Percentiles rank a stretch among this genome's conserved stretches.
These are phyloP conservation scores for Ophiostoma perfectum DNA, from an alignment of 2,329 filamentous ascomycete species.

Conservation along the genomic window DNA sequence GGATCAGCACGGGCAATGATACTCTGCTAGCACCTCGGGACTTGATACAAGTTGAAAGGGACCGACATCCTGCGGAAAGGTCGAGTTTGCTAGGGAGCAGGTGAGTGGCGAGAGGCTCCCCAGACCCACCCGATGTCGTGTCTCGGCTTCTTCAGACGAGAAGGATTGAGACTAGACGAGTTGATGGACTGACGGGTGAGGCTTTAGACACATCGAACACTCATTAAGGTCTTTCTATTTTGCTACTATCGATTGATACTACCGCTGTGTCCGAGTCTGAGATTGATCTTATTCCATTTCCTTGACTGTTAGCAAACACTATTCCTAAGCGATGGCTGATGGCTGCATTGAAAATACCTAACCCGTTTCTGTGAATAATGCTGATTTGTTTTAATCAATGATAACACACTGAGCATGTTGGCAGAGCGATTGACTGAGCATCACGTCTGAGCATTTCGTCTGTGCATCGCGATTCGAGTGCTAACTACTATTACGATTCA, in stretches of 20 bases:
- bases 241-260: neutral
- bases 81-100: neutral
- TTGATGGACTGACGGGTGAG: no score
- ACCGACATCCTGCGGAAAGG: neutral
- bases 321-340: slow-evolving; percentile 1
- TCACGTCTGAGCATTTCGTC: no score
- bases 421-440: no score
- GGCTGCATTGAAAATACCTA: neutral
- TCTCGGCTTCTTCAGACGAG: no score
- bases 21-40: neutral
- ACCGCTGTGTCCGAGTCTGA: neutral
- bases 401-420: no score
- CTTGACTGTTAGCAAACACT: neutral
- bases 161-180: no score
- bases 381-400: no score
- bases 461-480: no score
- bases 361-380: slow-evolving; percentile 6
- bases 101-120: no score
- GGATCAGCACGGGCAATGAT: neutral
- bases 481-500: no score
- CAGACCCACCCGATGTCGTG: no score
- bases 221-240: neutral
- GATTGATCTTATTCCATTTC: neutral
- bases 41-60: neutral
- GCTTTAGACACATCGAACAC: no score